phyloP scores from a whole-genome alignment of 2,329 filamentous ascomycete species.

The Atkinsonella texensis region DNA sequence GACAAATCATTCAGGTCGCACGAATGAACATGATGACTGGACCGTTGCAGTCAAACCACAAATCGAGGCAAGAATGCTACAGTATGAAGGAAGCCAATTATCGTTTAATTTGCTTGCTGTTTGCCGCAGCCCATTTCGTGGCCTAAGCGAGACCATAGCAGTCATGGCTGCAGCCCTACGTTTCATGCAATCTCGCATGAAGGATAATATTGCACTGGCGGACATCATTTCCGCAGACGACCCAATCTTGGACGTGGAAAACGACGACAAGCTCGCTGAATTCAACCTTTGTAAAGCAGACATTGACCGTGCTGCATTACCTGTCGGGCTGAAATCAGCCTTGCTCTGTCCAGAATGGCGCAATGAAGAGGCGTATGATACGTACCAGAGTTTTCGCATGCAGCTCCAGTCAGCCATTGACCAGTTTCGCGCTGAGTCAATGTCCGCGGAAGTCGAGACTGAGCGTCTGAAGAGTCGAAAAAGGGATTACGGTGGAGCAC shows the following conservation, averaged over 20 bases:
- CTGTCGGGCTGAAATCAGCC: slow-evolving; percentile 8
- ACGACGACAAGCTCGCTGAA: slow-evolving; percentile 15
- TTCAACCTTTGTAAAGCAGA: slow-evolving; percentile 18
- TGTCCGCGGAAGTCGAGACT: slow-evolving; percentile 33
- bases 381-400: slow-evolving; percentile 26
- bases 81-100: slow-evolving; percentile 51
- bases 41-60: slow-evolving; percentile 49
- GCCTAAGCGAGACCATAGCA: slow-evolving; percentile 35
- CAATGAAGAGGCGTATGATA: slow-evolving; percentile 17
- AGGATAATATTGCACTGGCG: slow-evolving; percentile 10
- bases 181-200: slow-evolving; percentile 23
- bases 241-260: slow-evolving; percentile 12
- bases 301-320: slow-evolving; percentile 13
- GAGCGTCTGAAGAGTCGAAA: slow-evolving; percentile 41
- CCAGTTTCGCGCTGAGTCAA: slow-evolving; percentile 37
- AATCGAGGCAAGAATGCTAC: slow-evolving; percentile 55
- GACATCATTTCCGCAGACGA: slow-evolving; percentile 13
- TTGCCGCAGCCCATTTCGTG: slow-evolving; percentile 50
- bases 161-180: slow-evolving; percentile 27
- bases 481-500: slow-evolving; percentile 56
- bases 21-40: slow-evolving; percentile 41
- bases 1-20: slow-evolving; percentile 10
- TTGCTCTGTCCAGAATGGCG: slow-evolving; percentile 7
- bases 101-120: slow-evolving; percentile 72
- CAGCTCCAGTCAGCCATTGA: slow-evolving; percentile 30